Base-by-base conservation (phyloP, 2,329 filamentous ascomycete genomes). In the Neofusicoccum cordaticola region DNA sequence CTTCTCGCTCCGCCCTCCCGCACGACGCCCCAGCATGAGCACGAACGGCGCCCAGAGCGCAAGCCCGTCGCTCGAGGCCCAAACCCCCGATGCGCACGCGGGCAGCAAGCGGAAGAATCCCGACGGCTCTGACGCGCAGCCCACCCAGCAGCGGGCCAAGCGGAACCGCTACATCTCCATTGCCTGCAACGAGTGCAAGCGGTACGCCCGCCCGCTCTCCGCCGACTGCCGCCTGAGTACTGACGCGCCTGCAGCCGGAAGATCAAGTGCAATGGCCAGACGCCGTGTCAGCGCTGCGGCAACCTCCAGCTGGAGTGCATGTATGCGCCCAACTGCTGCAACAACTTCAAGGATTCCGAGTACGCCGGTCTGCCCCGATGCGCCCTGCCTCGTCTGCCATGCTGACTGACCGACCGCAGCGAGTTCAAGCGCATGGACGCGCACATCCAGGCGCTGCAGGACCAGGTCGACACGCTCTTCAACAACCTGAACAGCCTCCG, bases 341-440 rank as follows among this genome's bases (percentile, higher is more conserved):
- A 87, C 80, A 92, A 86, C 76, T 93, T 97, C 83, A 95, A 94
- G 77, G 93, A 97, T 72, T 93, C 92, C 52, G 91, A 96, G 81
- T 85, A 75, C 66, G 82, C 73, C 56, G 3, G 1, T 2, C 19
- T 22, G 5, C 44, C 56, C 31, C 12, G 42, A 17, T 44, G 12
- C 47, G 2, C 15, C n/a, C n/a, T 34, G 44, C 34, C 34, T n/a
- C 50, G 22, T 27, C 7, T 15, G 9, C 35, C 47, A 17, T 35
- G 51, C 9, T 60, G 51, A 72, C 60, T 22, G 19, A 13, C 15
- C 41, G 48, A 17, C 39, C 39, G 9, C 45, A 85, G 83, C 9
- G 93, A 97, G 75, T 97, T 93, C 82, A 91, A 88, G 72, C 85
- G 88, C 42, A 92, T 97, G 88, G 86, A 87, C 63, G 82, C 84